Percentiles rank a stretch among this genome's conserved stretches.
phyloP scores from a whole-genome alignment of 345 rosid genomes.

The Brassica cretica region DNA sequence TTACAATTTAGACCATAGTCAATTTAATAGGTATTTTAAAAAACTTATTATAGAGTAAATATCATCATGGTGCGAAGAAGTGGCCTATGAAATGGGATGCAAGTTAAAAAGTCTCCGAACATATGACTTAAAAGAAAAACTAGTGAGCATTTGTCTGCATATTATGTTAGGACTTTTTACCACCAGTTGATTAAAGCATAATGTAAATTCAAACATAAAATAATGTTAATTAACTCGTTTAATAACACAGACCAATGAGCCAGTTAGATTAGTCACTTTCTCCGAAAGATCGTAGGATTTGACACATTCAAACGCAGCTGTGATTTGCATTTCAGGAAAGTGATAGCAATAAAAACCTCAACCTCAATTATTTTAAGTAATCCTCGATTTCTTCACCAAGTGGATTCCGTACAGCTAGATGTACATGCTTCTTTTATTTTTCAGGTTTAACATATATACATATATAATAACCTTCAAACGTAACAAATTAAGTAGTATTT shows the following conservation, averaged over 20 bases:
- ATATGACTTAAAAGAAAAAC: background rate
- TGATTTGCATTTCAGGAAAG: slow-evolving; percentile 25
- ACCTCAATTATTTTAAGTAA: slow-evolving; percentile 1
- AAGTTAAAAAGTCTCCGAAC: background rate
- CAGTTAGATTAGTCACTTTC: slow-evolving; percentile 25
- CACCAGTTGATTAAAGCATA: background rate
- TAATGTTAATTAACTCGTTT: slow-evolving; percentile 7
- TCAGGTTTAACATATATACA: background rate
- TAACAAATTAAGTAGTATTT: background rate
- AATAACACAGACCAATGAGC: slow-evolving; percentile 23
- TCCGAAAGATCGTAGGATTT: slow-evolving; percentile 25
- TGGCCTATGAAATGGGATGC: background rate
- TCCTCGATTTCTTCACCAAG: slow-evolving; percentile 26
- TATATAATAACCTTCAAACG: background rate
- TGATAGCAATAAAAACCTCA: background rate
- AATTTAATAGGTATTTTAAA: background rate
- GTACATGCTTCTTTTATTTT: slow-evolving; percentile 12
- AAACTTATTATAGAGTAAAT: background rate
- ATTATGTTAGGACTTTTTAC: background rate
- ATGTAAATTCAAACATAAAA: background rate
- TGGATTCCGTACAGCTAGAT: slow-evolving; percentile 38
- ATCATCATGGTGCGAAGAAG: background rate
- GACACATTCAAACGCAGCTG: slow-evolving; percentile 37
- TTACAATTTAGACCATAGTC: background rate
- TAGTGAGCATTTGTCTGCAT: slow-evolving; percentile 10